Evolutionary conservation across 2,329 filamentous ascomycete genomes (phyloP).

Genomic region (Teratosphaeria pseudoeucalypti): DNA sequence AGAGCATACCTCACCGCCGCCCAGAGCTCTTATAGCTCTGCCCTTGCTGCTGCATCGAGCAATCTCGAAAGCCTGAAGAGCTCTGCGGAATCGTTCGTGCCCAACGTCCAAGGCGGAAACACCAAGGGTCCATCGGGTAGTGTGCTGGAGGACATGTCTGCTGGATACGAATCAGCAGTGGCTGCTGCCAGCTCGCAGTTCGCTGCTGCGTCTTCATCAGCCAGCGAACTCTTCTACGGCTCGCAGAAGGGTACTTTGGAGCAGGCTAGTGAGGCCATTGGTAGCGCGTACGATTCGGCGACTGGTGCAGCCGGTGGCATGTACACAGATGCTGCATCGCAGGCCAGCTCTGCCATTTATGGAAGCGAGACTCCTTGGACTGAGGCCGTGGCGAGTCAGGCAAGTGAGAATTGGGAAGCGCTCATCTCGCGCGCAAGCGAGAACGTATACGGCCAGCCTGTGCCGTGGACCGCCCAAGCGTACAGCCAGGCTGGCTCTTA

Average conservation of each 20-base stretch:
- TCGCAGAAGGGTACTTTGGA: conserved; percentile 31
- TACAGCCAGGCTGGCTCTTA: conserved; percentile 47
- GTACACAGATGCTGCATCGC: conserved; percentile 28
- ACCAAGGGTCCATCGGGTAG: conserved; percentile 17
- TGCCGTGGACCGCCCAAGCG: conserved; percentile 36
- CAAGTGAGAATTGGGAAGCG: conserved; percentile 53
- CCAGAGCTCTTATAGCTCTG: conserved; percentile 25
- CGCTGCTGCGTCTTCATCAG: conserved; percentile 37
- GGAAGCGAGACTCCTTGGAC: conserved; percentile 41
- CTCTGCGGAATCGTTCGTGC: conserved; percentile 11
- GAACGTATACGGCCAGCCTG: conserved; percentile 59
- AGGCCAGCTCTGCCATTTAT: conserved; percentile 35
- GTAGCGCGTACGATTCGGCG: background rate
- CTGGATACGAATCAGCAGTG: conserved; percentile 21
- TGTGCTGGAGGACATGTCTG: conserved; percentile 20
- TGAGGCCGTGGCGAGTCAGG: conserved; percentile 45
- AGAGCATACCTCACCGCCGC: conserved; percentile 62
- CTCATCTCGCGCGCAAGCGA: conserved; percentile 56
- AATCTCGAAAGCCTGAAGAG: conserved; percentile 17
- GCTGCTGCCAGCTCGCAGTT: conserved; percentile 31
- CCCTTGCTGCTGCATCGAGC: conserved; percentile 23
- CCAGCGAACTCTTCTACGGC: conserved; percentile 37
- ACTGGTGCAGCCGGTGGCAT: background rate
- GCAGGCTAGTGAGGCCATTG: conserved; percentile 10
- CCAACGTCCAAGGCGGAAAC: conserved; percentile 10